These are phyloP conservation scores for Exophiala xenobiotica DNA, from an alignment of 2,329 filamentous ascomycete genomes.

Conservation along the genomic window DNA sequence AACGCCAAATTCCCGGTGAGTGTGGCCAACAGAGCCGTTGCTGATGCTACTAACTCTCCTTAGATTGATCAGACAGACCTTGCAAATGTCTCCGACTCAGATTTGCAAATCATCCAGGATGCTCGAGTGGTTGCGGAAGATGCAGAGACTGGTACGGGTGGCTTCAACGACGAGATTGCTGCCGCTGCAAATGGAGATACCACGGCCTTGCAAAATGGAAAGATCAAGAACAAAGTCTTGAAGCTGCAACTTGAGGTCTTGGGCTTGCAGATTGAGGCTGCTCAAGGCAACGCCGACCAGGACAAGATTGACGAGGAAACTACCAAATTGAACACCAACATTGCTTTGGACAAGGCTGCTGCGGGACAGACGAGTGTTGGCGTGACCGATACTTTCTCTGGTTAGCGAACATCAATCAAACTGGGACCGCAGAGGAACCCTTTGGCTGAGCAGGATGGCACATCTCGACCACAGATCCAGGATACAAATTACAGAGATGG, in stretches of 20 bases:
- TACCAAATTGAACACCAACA: slow-evolving; percentile 56
- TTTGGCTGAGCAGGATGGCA: not conserved
- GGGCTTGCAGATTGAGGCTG: slow-evolving; percentile 52
- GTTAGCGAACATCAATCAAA: slow-evolving; percentile 4
- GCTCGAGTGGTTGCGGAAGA: slow-evolving; percentile 53
- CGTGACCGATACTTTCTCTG: slow-evolving; percentile 16
- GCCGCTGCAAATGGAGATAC: slow-evolving; percentile 45
- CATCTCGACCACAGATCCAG: not conserved
- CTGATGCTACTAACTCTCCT: not conserved
- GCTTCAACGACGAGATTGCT: slow-evolving; percentile 56
- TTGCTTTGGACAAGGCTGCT: slow-evolving; percentile 40
- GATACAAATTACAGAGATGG: too few relatives aligned
- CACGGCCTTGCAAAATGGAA: slow-evolving; percentile 53
- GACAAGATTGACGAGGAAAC: slow-evolving; percentile 48
- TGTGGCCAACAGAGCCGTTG: slow-evolving; percentile 9
- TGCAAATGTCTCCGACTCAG: slow-evolving; percentile 47
- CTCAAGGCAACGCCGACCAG: slow-evolving; percentile 47
- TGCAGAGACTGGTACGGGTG: slow-evolving; percentile 47
- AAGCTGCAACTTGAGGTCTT: slow-evolving; percentile 57
- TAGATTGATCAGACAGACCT: slow-evolving; percentile 38
- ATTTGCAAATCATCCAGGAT: slow-evolving; percentile 53
- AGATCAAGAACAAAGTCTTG: slow-evolving; percentile 62
- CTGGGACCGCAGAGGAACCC: too few relatives aligned
- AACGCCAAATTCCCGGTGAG: slow-evolving; percentile 55
- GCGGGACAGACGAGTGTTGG: slow-evolving; percentile 37